These are phyloP conservation scores for Amyloporia xantha DNA, from an alignment of 768 basidiomycete genomes.

Conservation along the genomic window DNA sequence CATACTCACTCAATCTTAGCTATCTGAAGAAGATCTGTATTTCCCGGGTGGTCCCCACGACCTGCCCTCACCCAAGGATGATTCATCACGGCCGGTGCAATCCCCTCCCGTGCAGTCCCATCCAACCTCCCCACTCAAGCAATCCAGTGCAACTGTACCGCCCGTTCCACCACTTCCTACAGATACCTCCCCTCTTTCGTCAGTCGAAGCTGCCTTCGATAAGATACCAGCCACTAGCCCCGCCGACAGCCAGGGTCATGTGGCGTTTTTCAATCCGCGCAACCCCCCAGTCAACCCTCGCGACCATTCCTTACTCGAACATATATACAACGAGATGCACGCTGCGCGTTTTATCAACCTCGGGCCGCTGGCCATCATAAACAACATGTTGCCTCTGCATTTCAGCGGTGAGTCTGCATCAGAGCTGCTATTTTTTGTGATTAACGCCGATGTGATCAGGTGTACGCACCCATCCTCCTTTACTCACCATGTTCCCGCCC, in stretches of 20 bases:
- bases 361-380: slow-evolving; percentile 53
- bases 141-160: too few species aligned
- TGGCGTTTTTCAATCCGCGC: neutral
- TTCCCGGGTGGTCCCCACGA: slow-evolving; percentile 53
- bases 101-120: too few species aligned
- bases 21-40: slow-evolving; percentile 70
- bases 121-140: too few species aligned
- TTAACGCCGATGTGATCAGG: slow-evolving; percentile 32
- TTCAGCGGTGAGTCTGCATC: slow-evolving; percentile 47
- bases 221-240: too few species aligned
- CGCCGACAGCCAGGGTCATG: neutral
- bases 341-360: slow-evolving; percentile 62
- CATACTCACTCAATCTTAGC: too few species aligned
- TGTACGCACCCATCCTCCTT: slow-evolving; percentile 59
- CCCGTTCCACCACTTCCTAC: too few species aligned
- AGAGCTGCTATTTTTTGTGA: neutral
- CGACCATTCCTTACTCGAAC: slow-evolving; percentile 58
- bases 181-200: too few species aligned
- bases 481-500: slow-evolving; percentile 54
- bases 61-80: neutral
- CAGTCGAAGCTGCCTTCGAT: too few species aligned
- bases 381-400: slow-evolving; percentile 49
- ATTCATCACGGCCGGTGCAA: too few species aligned
- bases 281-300: slow-evolving; percentile 46
- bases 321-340: slow-evolving; percentile 64